These are phyloP conservation scores for Talaromyces atroroseus DNA, from an alignment of 2,329 filamentous ascomycete species.

Conservation along the genomic window DNA sequence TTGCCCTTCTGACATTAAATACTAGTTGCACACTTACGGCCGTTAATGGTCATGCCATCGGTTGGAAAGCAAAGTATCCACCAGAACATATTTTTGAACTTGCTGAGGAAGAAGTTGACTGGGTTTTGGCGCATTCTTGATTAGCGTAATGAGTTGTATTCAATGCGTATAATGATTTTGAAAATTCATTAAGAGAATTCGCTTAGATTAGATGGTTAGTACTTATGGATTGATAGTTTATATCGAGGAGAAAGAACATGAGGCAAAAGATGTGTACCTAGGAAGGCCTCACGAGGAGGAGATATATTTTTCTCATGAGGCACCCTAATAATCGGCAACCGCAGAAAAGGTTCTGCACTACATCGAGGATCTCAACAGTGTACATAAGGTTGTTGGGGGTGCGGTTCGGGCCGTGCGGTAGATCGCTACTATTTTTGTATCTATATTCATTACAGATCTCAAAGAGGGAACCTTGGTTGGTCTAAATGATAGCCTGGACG, in stretches of 20 bases:
- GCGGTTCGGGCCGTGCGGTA: too few relatives aligned
- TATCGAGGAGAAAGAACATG: too few relatives aligned
- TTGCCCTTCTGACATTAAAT: background rate
- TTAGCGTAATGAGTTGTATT: background rate
- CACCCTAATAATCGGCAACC: too few relatives aligned
- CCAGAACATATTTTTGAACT: conserved; percentile 44
- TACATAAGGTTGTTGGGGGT: too few relatives aligned
- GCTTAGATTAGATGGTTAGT: background rate
- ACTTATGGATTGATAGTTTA: background rate
- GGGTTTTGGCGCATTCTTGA: conserved; percentile 30
- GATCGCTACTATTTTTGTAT: too few relatives aligned
- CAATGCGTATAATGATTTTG: background rate
- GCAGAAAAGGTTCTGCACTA: too few relatives aligned
- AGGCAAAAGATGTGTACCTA: too few relatives aligned
- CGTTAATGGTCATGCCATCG: conserved; percentile 37
- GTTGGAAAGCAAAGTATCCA: conserved; percentile 42
- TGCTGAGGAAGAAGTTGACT: conserved; percentile 44
- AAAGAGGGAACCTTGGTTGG: background rate
- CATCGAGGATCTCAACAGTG: too few relatives aligned
- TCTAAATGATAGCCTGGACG: too few relatives aligned
- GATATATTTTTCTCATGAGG: too few relatives aligned
- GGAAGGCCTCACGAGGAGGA: too few relatives aligned
- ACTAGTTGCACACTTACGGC: conserved; percentile 42
- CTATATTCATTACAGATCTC: background rate
- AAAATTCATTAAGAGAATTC: background rate